phyloP scores from a whole-genome alignment of 164 flowering plant genomes.

The Warburgia ugandensis region DNA sequence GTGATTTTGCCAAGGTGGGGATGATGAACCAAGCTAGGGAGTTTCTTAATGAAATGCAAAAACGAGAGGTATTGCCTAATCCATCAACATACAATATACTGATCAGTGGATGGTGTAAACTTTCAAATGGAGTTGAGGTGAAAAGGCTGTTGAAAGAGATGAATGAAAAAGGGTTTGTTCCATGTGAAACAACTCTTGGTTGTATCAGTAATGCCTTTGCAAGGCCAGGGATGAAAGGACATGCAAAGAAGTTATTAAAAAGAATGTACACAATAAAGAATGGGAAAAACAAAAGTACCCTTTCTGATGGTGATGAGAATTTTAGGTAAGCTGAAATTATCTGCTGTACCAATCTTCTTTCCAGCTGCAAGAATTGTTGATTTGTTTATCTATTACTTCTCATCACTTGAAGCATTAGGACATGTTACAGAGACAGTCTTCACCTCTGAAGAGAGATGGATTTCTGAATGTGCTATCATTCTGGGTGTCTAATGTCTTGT shows the following conservation, averaged over 20 bases:
- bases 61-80: slow-evolving; percentile 53
- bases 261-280: slow-evolving; percentile 24
- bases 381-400: too few relatives aligned
- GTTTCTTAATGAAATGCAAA: slow-evolving; percentile 77
- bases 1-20: slow-evolving; percentile 52
- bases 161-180: slow-evolving; percentile 47
- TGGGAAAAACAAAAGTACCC: neutral
- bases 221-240: slow-evolving; percentile 36
- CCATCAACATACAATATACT: slow-evolving; percentile 77
- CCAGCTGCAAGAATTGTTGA: too few relatives aligned
- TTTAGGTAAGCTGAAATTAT: too few relatives aligned
- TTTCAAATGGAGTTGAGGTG: slow-evolving; percentile 39
- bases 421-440: too few relatives aligned
- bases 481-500: too few relatives aligned
- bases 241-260: slow-evolving; percentile 32
- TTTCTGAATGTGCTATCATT: too few relatives aligned
- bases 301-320: neutral
- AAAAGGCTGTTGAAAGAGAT: slow-evolving; percentile 50
- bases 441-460: too few relatives aligned
- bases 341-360: too few relatives aligned
- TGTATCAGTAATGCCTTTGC: slow-evolving; percentile 40
- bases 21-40: slow-evolving; percentile 82
- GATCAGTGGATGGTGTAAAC: slow-evolving; percentile 73
- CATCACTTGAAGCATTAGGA: too few relatives aligned
- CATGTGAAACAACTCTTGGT: slow-evolving; percentile 40